phyloP scores from a whole-genome alignment of 352 stramenopile species.

The Phytopythium chamaehyphon region DNA sequence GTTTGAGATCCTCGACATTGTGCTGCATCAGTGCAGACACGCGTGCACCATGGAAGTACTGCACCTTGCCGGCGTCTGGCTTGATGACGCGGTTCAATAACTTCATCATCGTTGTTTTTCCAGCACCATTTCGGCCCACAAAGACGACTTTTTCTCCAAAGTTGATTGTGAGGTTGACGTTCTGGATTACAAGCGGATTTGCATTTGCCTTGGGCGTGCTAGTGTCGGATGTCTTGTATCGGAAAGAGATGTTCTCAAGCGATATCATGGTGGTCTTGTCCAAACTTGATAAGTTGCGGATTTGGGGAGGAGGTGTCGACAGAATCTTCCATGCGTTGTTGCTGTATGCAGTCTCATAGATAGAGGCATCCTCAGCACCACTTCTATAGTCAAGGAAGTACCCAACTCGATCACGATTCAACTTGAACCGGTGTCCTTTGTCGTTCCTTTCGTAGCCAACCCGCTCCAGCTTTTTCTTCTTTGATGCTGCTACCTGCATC shows the following conservation, averaged over 20 bases:
- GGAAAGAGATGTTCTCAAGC: slow-evolving; percentile 44
- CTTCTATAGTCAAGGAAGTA: slow-evolving; percentile 31
- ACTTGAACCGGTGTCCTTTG: slow-evolving; percentile 52
- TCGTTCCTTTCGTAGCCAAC: slow-evolving; percentile 46
- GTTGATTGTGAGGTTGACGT: slow-evolving; percentile 67
- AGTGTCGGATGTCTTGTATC: slow-evolving; percentile 17
- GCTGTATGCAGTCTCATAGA: slow-evolving; percentile 31
- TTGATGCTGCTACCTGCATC: slow-evolving; percentile 50
- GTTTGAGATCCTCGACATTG: slow-evolving; percentile 58
- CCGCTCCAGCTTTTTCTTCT: slow-evolving; percentile 69
- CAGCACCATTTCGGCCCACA: slow-evolving; percentile 79
- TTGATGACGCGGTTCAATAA: slow-evolving; percentile 85
- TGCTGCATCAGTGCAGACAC: slow-evolving; percentile 59
- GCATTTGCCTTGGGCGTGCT: not conserved
- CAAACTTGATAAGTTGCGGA: slow-evolving; percentile 46
- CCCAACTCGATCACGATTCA: slow-evolving; percentile 45
- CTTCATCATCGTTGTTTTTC: slow-evolving; percentile 94
- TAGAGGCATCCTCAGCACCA: slow-evolving; percentile 34
- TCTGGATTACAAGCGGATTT: slow-evolving; percentile 45
- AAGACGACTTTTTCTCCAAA: slow-evolving; percentile 83
- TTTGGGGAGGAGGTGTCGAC: slow-evolving; percentile 36
- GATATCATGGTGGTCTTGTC: slow-evolving; percentile 51
- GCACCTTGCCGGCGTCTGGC: slow-evolving; percentile 35
- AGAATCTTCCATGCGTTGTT: slow-evolving; percentile 40
- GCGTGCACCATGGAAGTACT: slow-evolving; percentile 43